phyloP scores from a whole-genome alignment of 352 stramenopile genomes.

The Phytopythium sindhum region DNA sequence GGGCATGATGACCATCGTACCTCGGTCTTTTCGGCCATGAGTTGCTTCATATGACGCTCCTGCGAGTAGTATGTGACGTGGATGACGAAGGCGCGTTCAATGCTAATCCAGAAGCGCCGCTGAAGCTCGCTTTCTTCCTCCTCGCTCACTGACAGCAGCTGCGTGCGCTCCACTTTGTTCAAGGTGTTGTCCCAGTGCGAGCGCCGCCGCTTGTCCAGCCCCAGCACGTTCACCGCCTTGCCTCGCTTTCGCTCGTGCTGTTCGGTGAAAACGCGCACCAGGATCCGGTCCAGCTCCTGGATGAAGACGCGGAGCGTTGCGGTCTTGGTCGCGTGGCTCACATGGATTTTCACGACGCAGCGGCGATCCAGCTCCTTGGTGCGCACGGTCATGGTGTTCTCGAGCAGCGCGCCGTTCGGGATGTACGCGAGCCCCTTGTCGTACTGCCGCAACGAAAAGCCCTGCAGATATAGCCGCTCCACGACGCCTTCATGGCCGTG shows the following conservation, averaged over 20 bases:
- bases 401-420: constrained; percentile 73
- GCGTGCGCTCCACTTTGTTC: constrained; percentile 37
- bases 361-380: constrained; percentile 58
- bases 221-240: constrained; percentile 34
- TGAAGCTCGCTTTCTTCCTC: constrained; percentile 26
- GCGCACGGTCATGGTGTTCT: constrained; percentile 71
- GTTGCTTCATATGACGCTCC: constrained; percentile 51
- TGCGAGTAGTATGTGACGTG: constrained; percentile 77
- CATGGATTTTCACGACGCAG: constrained; percentile 49
- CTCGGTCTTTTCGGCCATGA: constrained; percentile 74
- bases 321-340: constrained; percentile 51
- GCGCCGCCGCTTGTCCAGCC: constrained; percentile 39
- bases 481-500: constrained; percentile 78
- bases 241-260: constrained; percentile 20
- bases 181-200: constrained; percentile 41
- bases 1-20: constrained; percentile 16
- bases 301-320: constrained; percentile 61
- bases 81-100: constrained; percentile 64
- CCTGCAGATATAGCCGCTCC: constrained; percentile 78
- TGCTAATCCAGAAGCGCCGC: constrained; percentile 67
- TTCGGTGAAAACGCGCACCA: constrained; percentile 38
- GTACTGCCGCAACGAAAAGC: constrained; percentile 76
- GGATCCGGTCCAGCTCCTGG: constrained; percentile 59
- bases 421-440: constrained; percentile 82
- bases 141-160: constrained; percentile 15